Evolutionary conservation across 2,329 filamentous ascomycete species (phyloP).

Genomic region (Dendryphion nanum): DNA sequence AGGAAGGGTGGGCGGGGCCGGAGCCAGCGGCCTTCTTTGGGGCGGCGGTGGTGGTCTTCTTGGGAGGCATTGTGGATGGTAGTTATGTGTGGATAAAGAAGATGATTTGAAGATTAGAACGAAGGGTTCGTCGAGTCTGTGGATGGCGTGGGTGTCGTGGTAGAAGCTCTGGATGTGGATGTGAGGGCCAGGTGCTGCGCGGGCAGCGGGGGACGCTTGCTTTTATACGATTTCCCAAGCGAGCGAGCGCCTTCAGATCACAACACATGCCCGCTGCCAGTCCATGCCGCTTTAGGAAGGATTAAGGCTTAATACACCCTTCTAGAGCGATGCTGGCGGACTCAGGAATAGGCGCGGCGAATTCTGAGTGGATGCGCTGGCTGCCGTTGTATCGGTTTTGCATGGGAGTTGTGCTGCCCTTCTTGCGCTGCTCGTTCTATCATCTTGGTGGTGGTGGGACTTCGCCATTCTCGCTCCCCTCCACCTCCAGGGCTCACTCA

Average conservation of each 20-base stretch:
- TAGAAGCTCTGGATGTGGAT: constrained; percentile 23
- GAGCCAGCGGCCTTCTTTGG: constrained; percentile 58
- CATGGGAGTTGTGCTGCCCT: too few relatives aligned
- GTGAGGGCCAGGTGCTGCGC: constrained; percentile 24
- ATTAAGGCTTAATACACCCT: too few relatives aligned
- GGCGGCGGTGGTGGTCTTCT: constrained; percentile 57
- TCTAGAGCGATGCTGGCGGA: too few relatives aligned
- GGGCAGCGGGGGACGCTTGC: constrained; percentile 22
- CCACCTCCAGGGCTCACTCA: background rate
- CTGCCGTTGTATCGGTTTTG: too few relatives aligned
- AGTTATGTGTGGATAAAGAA: constrained; percentile 23
- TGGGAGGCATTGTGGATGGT: constrained; percentile 60
- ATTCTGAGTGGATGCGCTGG: too few relatives aligned
- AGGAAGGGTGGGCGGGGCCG: constrained; percentile 60
- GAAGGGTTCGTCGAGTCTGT: constrained; percentile 24
- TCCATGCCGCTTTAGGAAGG: constrained; percentile 33
- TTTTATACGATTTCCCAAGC: constrained; percentile 32
- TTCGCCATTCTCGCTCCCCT: too few relatives aligned
- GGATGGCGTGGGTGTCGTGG: constrained; percentile 16
- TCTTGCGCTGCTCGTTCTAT: too few relatives aligned
- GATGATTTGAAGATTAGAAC: constrained; percentile 32
- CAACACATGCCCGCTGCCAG: constrained; percentile 17
- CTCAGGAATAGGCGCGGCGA: too few relatives aligned
- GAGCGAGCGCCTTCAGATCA: constrained; percentile 27
- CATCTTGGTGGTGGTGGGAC: too few relatives aligned